Evolutionary conservation across 306 rosid species (phyloP).

Genomic region (Dalbergia oliveri): DNA sequence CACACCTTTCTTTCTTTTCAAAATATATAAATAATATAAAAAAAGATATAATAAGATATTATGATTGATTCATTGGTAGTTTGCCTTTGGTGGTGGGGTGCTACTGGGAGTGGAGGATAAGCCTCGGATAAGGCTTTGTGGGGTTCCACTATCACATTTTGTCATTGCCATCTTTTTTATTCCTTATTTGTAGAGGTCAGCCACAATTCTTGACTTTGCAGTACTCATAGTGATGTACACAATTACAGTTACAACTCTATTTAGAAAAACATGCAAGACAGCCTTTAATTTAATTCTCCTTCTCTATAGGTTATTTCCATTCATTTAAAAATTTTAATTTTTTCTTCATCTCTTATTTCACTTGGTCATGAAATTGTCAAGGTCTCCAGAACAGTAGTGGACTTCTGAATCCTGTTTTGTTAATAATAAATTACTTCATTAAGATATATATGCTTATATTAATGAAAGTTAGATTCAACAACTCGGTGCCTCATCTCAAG

Average conservation of each 20-base stretch:
- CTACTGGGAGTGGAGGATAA: constrained; percentile 66
- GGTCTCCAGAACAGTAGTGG: too few species aligned
- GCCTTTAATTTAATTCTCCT: neutral
- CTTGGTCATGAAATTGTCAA: too few species aligned
- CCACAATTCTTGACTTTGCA: constrained; percentile 43
- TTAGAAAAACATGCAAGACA: neutral
- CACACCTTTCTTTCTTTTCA: too few species aligned
- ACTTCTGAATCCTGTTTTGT: too few species aligned
- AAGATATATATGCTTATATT: too few species aligned
- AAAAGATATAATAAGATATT: constrained; percentile 45
- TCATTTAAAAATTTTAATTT: too few species aligned
- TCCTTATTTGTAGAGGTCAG: constrained; percentile 36
- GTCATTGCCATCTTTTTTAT: neutral
- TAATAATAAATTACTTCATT: too few species aligned
- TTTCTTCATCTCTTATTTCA: too few species aligned
- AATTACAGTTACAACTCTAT: constrained; percentile 25
- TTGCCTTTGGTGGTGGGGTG: constrained; percentile 66
- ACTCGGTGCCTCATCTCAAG: too few species aligned
- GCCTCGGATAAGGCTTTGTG: constrained; percentile 70
- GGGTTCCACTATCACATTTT: constrained; percentile 63
- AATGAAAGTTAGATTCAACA: too few species aligned
- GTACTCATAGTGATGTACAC: neutral
- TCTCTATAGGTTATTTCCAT: too few species aligned
- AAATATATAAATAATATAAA: neutral
- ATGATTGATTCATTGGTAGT: constrained; percentile 36